Evolutionary conservation across 176 grass and related monocot species (phyloP).

Genomic region (Puya raimondii): DNA sequence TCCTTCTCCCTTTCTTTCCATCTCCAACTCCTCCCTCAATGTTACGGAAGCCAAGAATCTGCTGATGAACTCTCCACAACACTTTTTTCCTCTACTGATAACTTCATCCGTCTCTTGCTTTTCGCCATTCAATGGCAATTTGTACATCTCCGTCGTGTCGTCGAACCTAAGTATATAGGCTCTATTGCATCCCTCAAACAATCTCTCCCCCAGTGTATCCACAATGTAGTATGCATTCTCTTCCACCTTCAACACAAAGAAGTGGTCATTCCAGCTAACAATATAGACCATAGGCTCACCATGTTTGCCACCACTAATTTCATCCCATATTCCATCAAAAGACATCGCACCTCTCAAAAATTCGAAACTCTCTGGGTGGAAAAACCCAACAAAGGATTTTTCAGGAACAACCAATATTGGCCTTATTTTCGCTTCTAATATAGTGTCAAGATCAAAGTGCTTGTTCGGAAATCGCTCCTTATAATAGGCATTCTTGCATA

Average conservation of each 20-base stretch:
- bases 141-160: constrained; percentile 59
- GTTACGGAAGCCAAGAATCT: constrained; percentile 86
- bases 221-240: constrained; percentile 60
- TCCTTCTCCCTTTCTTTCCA: constrained; percentile 42
- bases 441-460: constrained; percentile 92
- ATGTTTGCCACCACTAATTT: constrained; percentile 23
- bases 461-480: constrained; percentile 70
- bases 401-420: constrained; percentile 56
- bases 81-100: constrained; percentile 68
- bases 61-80: constrained; percentile 92
- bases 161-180: constrained; percentile 90
- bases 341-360: constrained; percentile 73
- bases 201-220: constrained; percentile 86
- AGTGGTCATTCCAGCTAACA: constrained; percentile 98
- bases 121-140: background rate
- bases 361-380: constrained; percentile 84
- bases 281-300: constrained; percentile 49
- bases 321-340: constrained; percentile 76
- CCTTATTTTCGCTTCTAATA: constrained; percentile 46
- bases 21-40: constrained; percentile 78
- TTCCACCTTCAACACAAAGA: constrained; percentile 84
- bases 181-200: constrained; percentile 78
- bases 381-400: constrained; percentile 88
- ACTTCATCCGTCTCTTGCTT: constrained; percentile 20
- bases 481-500: constrained; percentile 44